Percentiles rank a stretch among this genome's conserved stretches.
Conservation (phyloP, 2,329 filamentous ascomycete genomes). For the Botryotinia convoluta region DNA sequence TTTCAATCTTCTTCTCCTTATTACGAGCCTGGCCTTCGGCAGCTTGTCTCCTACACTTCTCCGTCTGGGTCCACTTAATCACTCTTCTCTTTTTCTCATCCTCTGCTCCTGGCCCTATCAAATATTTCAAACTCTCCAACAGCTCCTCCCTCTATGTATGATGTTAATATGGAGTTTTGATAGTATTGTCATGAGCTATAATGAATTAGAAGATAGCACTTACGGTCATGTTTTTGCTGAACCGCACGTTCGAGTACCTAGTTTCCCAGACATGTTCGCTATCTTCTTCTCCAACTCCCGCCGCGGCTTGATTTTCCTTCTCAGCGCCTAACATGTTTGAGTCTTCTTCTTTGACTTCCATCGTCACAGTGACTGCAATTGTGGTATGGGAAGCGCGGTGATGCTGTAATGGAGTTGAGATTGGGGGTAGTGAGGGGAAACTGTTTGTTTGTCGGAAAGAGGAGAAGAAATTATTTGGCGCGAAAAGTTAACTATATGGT, state of each 20-base stretch:
- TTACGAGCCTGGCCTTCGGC: not conserved
- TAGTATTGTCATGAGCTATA: not conserved
- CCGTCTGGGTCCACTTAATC: not conserved
- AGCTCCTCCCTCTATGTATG: not conserved
- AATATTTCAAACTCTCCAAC: not conserved
- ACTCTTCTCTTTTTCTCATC: constrained; percentile 1
- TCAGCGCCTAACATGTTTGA: not conserved
- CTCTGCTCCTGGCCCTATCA: not conserved
- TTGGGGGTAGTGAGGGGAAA: not conserved
- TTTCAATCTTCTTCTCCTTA: not conserved
- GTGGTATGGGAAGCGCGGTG: not conserved
- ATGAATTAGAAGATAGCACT: not conserved
- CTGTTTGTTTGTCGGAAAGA: not conserved
- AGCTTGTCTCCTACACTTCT: not conserved
- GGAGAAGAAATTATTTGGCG: not conserved
- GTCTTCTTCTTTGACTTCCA: not conserved
- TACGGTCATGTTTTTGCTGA: not conserved
- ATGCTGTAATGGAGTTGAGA: not conserved
- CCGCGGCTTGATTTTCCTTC: not conserved
- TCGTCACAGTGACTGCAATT: not conserved
- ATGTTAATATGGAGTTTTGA: not conserved
- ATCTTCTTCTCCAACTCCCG: not conserved
- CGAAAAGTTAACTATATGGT: not conserved
- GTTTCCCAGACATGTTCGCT: too few species aligned
- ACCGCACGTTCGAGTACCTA: not conserved